Percentiles rank a stretch among this genome's conserved stretches.
Conservation (phyloP, 73 alveolate genomes). For the Paramecium tetraurelia region DNA sequence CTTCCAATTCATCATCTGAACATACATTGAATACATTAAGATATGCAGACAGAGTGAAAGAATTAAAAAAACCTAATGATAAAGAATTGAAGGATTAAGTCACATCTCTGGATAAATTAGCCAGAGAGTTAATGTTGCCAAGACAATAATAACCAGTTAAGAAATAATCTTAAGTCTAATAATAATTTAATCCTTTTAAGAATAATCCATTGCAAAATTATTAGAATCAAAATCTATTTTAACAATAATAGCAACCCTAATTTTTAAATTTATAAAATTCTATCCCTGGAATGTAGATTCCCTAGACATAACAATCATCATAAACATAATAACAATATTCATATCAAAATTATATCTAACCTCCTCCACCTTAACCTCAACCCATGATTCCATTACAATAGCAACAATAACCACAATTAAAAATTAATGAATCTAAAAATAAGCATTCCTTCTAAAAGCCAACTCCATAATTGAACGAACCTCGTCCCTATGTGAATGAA, state of each 20-base stretch:
- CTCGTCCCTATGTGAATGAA: background rate
- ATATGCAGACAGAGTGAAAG: constrained; percentile 99
- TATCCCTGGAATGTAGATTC: constrained; percentile 14
- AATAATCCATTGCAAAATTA: constrained; percentile 24
- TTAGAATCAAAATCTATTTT: constrained; percentile 32
- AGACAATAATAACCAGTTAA: constrained; percentile 54
- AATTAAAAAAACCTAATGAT: constrained; percentile 87
- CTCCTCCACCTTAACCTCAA: constrained; percentile 20
- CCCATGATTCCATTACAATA: constrained; percentile 8
- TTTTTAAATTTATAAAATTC: background rate
- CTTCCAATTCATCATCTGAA: constrained; percentile 94
- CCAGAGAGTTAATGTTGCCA: constrained; percentile 72
- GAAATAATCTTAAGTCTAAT: background rate
- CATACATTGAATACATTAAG: constrained; percentile 99
- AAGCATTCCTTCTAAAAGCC: background rate
- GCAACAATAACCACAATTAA: background rate
- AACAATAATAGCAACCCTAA: background rate
- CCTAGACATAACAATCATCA: background rate
- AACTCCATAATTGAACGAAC: background rate
- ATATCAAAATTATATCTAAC: background rate
- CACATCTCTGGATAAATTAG: constrained; percentile 56
- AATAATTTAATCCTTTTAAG: constrained; percentile 43
- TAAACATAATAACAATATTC: background rate
- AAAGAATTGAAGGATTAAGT: constrained; percentile 59
- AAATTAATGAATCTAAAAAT: background rate